phyloP scores from a whole-genome alignment of 495 filamentous ascomycete species.

The Podospora sp. region DNA sequence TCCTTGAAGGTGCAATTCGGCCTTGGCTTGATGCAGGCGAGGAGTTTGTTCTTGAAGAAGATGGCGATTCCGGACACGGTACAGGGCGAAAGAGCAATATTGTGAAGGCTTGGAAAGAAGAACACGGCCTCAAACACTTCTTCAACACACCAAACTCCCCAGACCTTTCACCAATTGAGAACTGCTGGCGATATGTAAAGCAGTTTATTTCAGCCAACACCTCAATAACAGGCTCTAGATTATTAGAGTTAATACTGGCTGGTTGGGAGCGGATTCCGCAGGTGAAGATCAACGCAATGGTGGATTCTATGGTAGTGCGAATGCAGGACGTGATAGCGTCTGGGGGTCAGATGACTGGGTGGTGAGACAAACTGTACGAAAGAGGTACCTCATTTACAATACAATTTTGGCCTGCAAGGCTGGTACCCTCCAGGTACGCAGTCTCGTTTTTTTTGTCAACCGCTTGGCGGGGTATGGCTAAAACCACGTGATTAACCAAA shows the following conservation, averaged over 20 bases:
- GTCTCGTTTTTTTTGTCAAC: too few relatives aligned
- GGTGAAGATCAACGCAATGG: constrained; percentile 27
- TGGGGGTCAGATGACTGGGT: background rate
- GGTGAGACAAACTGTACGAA: too few relatives aligned
- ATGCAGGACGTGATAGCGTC: background rate
- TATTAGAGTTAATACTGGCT: too few relatives aligned
- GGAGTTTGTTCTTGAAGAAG: background rate
- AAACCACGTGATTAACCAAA: too few relatives aligned
- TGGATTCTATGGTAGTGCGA: constrained; percentile 2
- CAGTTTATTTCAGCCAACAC: too few relatives aligned
- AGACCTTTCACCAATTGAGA: constrained; percentile 3
- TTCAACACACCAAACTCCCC: background rate
- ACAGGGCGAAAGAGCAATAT: background rate
- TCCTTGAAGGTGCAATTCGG: background rate
- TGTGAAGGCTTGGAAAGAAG: constrained; percentile 1
- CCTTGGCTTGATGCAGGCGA: background rate
- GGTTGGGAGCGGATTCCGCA: too few relatives aligned
- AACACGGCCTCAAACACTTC: background rate
- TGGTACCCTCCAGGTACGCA: too few relatives aligned
- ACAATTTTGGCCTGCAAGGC: too few relatives aligned
- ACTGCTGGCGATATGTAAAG: background rate
- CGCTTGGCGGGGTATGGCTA: too few relatives aligned
- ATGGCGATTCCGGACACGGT: background rate
- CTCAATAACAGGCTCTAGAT: too few relatives aligned
- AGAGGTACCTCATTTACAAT: too few relatives aligned